Base-by-base conservation (phyloP, 148 eudicot genomes). In the Chenopodium quinoa region DNA sequence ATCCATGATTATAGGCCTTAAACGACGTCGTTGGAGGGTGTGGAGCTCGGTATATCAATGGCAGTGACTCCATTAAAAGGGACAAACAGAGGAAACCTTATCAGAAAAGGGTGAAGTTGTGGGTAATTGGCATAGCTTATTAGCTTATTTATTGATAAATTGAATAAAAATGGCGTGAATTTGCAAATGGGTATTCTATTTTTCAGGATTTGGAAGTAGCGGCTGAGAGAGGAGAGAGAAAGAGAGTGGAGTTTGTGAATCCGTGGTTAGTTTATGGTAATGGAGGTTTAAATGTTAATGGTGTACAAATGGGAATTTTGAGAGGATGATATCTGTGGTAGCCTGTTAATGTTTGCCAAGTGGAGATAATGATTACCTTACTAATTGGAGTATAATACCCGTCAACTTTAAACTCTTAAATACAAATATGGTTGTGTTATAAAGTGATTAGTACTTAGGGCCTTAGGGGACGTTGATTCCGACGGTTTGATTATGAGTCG, bases 1-100 rank as follows among this genome's bases (percentile, higher is more conserved):
- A 71, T 60, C 83, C 86, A 46, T 14, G 62, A 20, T 34, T 75
- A 4, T 83, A 62, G n/a, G 83, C 90, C 78, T 79, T 82, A 48
- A 89, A 90, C 86, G 90, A 87, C 76, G 91, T 88, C 82, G 90
- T 83, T 50, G 91, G 82, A 3, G 90, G 82, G 73, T 85, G 89
- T 77, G 92, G 88, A 64, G 91, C 86, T 75, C 92, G 83, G 11
- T 86, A 84, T 47, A 87, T 40, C 69, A 95, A 72, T 81, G 94
- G 90, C 17, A 93, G 48, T 72, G 84, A 75, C 83, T 90, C 93
- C 98, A 94, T 94, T 81, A 44, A 58, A 23, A 60, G 44, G 14
- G 32, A 23, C 8, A 12, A 32, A 12, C 22, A 32, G 12, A n/a
- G 2, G 46, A 2, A 19, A 4, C 7, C 7, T 72, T 44, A 19